A percentile compares a stretch with the other conserved stretches of the same genome.
These are phyloP conservation scores for Debaryomyces coudertii DNA, from an alignment of 1,139 yeast species.

Conservation along the genomic window DNA sequence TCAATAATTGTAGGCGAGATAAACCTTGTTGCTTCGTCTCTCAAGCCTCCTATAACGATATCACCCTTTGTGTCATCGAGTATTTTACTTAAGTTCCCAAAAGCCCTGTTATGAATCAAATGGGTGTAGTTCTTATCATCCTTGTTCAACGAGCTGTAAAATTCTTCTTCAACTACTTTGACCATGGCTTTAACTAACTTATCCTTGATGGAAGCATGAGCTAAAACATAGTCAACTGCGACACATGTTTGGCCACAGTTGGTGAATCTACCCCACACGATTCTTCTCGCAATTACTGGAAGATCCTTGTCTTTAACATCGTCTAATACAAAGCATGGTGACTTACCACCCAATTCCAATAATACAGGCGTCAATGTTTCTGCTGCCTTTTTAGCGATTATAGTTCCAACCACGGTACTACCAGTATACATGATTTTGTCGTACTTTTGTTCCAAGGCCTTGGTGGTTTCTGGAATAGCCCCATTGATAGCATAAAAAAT, in stretches of 20 bases:
- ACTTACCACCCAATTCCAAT: slow-evolving; percentile 92
- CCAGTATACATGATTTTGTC: slow-evolving; percentile 93
- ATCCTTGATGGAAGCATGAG: slow-evolving; percentile 57
- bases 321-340: slow-evolving; percentile 74
- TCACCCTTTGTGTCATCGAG: slow-evolving; percentile 60
- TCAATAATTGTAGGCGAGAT: slow-evolving; percentile 77
- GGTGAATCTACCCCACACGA: slow-evolving; percentile 76
- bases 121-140: slow-evolving; percentile 54
- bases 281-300: slow-evolving; percentile 61
- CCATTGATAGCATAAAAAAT: slow-evolving; percentile 72
- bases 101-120: slow-evolving; percentile 65
- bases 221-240: slow-evolving; percentile 79
- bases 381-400: slow-evolving; percentile 82
- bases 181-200: slow-evolving; percentile 52
- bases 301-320: slow-evolving; percentile 50
- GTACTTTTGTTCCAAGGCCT: slow-evolving; percentile 64
- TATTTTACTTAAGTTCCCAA: slow-evolving; percentile 48
- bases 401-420: slow-evolving; percentile 71
- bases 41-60: slow-evolving; percentile 59
- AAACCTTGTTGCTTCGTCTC: slow-evolving; percentile 48
- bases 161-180: slow-evolving; percentile 45
- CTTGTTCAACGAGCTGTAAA: slow-evolving; percentile 44
- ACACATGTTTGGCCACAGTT: slow-evolving; percentile 94
- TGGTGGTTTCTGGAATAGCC: slow-evolving; percentile 68
- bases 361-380: slow-evolving; percentile 78